A percentile compares a stretch with the other conserved stretches of the same genome.
Conservation (phyloP, 2,329 filamentous ascomycete genomes). For the Diatrype stigma region DNA sequence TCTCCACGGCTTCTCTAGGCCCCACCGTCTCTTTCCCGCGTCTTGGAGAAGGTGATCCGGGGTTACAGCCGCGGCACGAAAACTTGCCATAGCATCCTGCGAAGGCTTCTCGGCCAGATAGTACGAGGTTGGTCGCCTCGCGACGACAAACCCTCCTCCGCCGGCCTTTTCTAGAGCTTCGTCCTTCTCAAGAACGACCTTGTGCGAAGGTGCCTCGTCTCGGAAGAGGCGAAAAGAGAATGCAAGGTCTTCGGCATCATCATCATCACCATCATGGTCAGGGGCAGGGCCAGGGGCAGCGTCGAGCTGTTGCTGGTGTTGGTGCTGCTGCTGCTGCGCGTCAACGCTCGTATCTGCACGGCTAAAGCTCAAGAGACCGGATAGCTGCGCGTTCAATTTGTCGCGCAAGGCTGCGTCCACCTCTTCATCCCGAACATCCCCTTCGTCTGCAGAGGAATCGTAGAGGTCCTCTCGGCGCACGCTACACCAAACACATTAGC, state of each 20-base stretch:
- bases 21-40: slow-evolving; percentile 47
- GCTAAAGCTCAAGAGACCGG: slow-evolving; percentile 40
- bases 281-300: slow-evolving; percentile 7
- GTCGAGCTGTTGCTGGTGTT: slow-evolving; percentile 8
- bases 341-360: slow-evolving; percentile 11
- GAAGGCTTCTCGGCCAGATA: slow-evolving; percentile 43
- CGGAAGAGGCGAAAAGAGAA: slow-evolving; percentile 59
- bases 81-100: slow-evolving; percentile 33
- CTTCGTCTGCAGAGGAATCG: slow-evolving; percentile 31
- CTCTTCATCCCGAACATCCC: slow-evolving; percentile 25
- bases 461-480: slow-evolving; percentile 53
- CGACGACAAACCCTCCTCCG: slow-evolving; percentile 35
- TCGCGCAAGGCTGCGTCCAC: slow-evolving; percentile 37
- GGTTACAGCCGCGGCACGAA: slow-evolving; percentile 44
- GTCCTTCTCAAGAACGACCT: slow-evolving; percentile 46
- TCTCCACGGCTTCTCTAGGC: slow-evolving; percentile 57
- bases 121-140: slow-evolving; percentile 40
- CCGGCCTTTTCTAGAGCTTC: slow-evolving; percentile 32
- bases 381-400: slow-evolving; percentile 45
- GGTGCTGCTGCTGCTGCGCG: slow-evolving; percentile 4
- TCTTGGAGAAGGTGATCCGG: slow-evolving; percentile 46
- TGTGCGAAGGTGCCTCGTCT: slow-evolving; percentile 39
- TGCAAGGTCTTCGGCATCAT: slow-evolving; percentile 31
- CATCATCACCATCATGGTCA: slow-evolving; percentile 8
- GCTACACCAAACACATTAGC: slow-evolving; percentile 29